Evolutionary conservation across 345 rosid genomes (phyloP), one percentile per base, ranked within the genome.

Genomic region (Conringia planisiliqua): DNA sequence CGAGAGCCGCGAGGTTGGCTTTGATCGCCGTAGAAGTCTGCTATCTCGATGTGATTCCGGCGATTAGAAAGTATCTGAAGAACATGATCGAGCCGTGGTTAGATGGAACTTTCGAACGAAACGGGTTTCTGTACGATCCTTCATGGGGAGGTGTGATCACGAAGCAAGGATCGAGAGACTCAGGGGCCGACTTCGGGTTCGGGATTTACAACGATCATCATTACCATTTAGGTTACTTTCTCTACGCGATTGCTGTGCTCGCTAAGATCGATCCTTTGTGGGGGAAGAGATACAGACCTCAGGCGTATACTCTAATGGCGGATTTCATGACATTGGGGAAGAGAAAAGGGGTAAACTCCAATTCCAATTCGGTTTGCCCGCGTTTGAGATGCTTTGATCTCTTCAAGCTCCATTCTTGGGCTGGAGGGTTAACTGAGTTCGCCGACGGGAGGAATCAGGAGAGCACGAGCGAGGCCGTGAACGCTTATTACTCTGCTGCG

Each of bases 381-480:
- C 88, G 97, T 17, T 57, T 95, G 84, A 83, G 97, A 70, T 92
- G 97, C 56, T 95, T 95, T 62, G 97, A 95, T 81, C 66, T 95
- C 66, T 95, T 88, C 47, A 95, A 90, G 70, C 78, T 95, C 69
- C 99, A 95, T 75, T 95, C 99, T 26, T 95, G 97, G 97, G 99
- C 97, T 10, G 91, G 96, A 46, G 97, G 99, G 44, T 75, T 95
- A 71, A 92, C 92, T 5, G 97, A 90, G 82, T 92, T 90, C 20
- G 88, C 89, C 0, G 97, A 95, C 70, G 97, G 99, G 33, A 70
- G 99, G 80, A 87, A 92, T 62, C 96, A 95, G 43, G 97, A 92
- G 81, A 95, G 92, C 80, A 88, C 99, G 1, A 89, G 97, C 14
- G 99, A 95, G 76, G 97, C 99, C 2, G 88, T 95, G 60, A 92